phyloP scores from a whole-genome alignment of 2,329 filamentous ascomycete species.

The Neonectria faginata region DNA sequence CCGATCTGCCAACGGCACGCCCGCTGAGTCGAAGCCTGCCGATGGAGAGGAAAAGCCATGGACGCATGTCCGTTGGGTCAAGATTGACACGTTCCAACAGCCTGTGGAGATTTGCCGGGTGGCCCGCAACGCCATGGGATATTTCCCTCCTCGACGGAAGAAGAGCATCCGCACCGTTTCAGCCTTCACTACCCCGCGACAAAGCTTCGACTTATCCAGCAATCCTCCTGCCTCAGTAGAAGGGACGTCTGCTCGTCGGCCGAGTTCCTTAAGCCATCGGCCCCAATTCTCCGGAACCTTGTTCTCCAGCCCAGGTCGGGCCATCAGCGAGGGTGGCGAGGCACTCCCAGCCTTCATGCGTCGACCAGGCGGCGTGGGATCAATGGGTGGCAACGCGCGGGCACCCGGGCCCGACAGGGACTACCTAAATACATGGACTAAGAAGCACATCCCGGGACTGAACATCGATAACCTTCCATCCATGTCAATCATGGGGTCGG shows the following conservation, averaged over 20 bases:
- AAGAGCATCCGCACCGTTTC: slow-evolving; percentile 80
- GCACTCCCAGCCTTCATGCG: slow-evolving; percentile 72
- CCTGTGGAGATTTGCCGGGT: slow-evolving; percentile 90
- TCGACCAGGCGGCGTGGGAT: slow-evolving; percentile 89
- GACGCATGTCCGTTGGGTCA: slow-evolving; percentile 91
- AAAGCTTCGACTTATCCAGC: slow-evolving; percentile 71
- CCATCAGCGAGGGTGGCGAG: slow-evolving; percentile 55
- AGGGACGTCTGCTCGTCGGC: slow-evolving; percentile 54
- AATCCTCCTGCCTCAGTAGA: slow-evolving; percentile 53
- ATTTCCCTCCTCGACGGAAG: slow-evolving; percentile 90
- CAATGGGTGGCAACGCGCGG: slow-evolving; percentile 76
- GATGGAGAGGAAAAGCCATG: slow-evolving; percentile 74
- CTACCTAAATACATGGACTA: slow-evolving; percentile 84
- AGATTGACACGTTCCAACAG: slow-evolving; percentile 74
- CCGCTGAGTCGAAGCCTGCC: slow-evolving; percentile 37
- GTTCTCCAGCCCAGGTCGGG: slow-evolving; percentile 52
- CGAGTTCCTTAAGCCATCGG: slow-evolving; percentile 55
- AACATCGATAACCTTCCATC: slow-evolving; percentile 76
- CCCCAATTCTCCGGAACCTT: slow-evolving; percentile 50
- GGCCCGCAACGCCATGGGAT: slow-evolving; percentile 83
- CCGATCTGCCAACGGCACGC: slow-evolving; percentile 50
- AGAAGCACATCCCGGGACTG: slow-evolving; percentile 83
- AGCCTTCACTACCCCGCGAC: slow-evolving; percentile 73
- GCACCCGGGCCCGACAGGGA: slow-evolving; percentile 87
- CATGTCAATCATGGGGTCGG: slow-evolving; percentile 72